These are phyloP conservation scores for Ruellia speciosa DNA, from an alignment of 305 asterid species.

Conservation along the genomic window DNA sequence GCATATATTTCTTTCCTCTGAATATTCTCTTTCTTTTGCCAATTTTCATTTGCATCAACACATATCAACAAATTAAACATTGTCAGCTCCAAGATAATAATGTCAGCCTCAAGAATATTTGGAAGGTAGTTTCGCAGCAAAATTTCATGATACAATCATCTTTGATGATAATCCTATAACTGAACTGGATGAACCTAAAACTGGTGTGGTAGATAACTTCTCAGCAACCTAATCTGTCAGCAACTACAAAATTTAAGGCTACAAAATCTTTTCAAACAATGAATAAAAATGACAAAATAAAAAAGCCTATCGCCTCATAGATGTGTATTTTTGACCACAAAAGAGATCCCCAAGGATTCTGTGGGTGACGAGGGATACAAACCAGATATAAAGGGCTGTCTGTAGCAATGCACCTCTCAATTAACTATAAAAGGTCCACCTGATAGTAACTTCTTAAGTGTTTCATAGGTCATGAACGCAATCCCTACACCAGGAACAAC, in stretches of 20 bases:
- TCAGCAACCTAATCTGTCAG: conserved; percentile 8
- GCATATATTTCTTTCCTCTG: too few relatives aligned
- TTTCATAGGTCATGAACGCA: conserved; percentile 94
- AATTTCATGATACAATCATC: background rate
- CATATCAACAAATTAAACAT: too few relatives aligned
- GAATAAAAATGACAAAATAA: background rate
- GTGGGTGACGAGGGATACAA: background rate
- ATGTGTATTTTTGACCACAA: conserved; percentile 15
- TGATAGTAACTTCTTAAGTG: conserved; percentile 72
- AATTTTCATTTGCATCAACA: too few relatives aligned
- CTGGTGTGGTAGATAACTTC: too few relatives aligned
- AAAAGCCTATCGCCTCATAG: background rate
- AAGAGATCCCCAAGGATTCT: conserved; percentile 7
- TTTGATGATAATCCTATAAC: background rate
- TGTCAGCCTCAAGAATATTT: too few relatives aligned
- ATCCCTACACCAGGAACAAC: conserved; percentile 94
- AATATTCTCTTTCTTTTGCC: too few relatives aligned
- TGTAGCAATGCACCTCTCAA: background rate
- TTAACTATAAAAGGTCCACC: conserved; percentile 36
- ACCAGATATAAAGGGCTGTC: too few relatives aligned
- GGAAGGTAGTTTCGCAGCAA: background rate
- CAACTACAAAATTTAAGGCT: conserved; percentile 31
- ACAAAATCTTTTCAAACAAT: background rate
- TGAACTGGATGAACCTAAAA: background rate
- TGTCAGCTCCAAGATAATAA: too few relatives aligned